A percentile compares a stretch with the other conserved stretches of the same genome.
These are phyloP conservation scores for Cymbidium sinense DNA, from an alignment of 106 monocot species.

Conservation along the genomic window DNA sequence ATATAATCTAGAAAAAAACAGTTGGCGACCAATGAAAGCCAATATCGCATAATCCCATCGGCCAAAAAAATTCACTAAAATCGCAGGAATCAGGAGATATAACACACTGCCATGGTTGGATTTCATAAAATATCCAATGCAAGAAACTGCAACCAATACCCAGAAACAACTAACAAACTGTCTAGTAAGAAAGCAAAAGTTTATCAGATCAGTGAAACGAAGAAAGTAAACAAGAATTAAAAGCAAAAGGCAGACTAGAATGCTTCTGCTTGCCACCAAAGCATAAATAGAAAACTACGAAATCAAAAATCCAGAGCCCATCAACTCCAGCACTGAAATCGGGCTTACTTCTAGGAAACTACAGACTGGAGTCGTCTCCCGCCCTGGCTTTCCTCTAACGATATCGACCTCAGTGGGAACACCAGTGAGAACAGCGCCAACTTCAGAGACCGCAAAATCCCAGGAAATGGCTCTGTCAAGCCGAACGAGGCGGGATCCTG, in stretches of 20 bases:
- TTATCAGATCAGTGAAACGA: not conserved
- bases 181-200: not conserved
- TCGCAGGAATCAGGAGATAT: too few species aligned
- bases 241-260: not conserved
- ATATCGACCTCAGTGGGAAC: conserved; percentile 43
- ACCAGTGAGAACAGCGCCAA: conserved; percentile 17
- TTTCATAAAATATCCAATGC: not conserved
- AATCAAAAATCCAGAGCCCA: not conserved
- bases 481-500: conserved; percentile 43
- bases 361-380: conserved; percentile 37
- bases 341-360: conserved; percentile 50
- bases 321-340: not conserved
- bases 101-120: too few species aligned
- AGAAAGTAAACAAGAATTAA: not conserved
- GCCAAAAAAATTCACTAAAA: too few species aligned
- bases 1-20: too few species aligned
- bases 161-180: not conserved
- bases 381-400: conserved; percentile 14
- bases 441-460: conserved; percentile 22
- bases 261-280: not conserved
- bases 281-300: not conserved
- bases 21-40: too few species aligned
- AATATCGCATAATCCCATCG: too few species aligned
- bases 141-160: not conserved
- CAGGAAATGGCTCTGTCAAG: conserved; percentile 19